phyloP scores from a whole-genome alignment of 352 stramenopile species.

The Chrysophaeum taylorii region DNA sequence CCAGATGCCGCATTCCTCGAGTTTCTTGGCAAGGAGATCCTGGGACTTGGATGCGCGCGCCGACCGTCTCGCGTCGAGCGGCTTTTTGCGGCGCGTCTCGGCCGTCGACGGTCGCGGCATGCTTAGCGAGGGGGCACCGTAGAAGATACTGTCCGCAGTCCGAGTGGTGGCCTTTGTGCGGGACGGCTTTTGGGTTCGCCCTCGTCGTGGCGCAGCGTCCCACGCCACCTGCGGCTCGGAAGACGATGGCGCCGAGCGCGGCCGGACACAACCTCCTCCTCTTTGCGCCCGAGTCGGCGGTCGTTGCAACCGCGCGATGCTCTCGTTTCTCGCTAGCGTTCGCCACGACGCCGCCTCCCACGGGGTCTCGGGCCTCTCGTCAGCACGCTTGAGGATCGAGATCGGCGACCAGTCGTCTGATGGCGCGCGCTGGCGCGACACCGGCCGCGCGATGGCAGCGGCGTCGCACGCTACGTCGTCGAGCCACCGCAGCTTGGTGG shows the following conservation, averaged over 20 bases:
- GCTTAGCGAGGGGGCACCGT: background rate
- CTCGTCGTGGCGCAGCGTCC: background rate
- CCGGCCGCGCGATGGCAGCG: background rate
- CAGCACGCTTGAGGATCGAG: too few relatives aligned
- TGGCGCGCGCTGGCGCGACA: background rate
- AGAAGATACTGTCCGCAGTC: too few relatives aligned
- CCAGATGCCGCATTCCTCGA: too few relatives aligned
- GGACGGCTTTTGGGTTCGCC: too few relatives aligned
- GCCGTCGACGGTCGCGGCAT: too few relatives aligned
- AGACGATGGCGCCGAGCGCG: background rate
- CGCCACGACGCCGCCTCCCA: background rate
- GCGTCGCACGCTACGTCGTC: background rate
- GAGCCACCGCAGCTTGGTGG: slow-evolving; percentile 19
- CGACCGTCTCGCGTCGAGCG: too few relatives aligned
- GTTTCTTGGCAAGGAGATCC: too few relatives aligned
- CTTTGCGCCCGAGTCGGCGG: background rate
- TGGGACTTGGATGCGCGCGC: too few relatives aligned
- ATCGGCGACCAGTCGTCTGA: too few relatives aligned
- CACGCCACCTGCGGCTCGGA: background rate
- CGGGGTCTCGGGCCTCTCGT: background rate
- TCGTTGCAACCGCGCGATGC: background rate
- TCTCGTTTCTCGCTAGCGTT: background rate
- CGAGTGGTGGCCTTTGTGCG: too few relatives aligned
- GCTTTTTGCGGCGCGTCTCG: too few relatives aligned
- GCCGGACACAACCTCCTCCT: too few relatives aligned